Base-by-base conservation (phyloP, 2,329 filamentous ascomycete genomes). In the Aspergillus sp. region DNA sequence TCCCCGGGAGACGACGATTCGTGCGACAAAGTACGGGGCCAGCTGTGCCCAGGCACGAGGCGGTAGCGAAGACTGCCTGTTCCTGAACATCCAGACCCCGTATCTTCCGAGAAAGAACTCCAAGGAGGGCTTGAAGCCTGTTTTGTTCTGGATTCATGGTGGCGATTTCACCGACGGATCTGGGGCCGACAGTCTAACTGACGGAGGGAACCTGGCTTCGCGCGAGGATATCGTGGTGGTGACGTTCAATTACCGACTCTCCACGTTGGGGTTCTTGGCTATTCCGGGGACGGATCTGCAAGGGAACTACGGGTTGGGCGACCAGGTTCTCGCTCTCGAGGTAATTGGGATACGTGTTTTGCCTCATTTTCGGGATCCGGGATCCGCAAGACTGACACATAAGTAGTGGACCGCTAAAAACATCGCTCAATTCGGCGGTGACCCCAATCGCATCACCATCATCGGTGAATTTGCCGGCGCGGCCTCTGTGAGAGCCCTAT, bases 171-270 rank as follows among this genome's bases (percentile, higher is more conserved):
- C 78, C 0, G 75, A 77, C 11, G 84, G 84, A 2, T 75, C 67
- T 55, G 77, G 71, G 7, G 63, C 72, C 0, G 68, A 72, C 54
- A 63, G 67, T 22, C 64, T 68, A 5, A 68, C 67, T 3, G 84
- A 87, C 63, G 82, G 83, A 20, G 84, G 81, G 3, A 84, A 84
- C 62, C 73, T 87, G 4, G 84, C 82, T 0, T 84, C 83, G 6
- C 79, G 84, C 49, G 84, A 84, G 45, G 84, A 87, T 61, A 78
- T 87, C 22, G 82, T 87, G 0, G 78, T 85, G 6, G 85, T 87
- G 5, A 73, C 72, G 9, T 82, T 87, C 74, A 86, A 87, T 73
- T 87, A 87, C 69, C 81, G 85, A 18, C 73, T 87, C 6, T 79
- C 77, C 0, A 85, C 83, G 0, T 77, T 87, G 0, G 85, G 85